Evolutionary conservation across 345 rosid genomes (phyloP), one percentile per base, ranked within the genome.

Genomic region (Camelina sativa): DNA sequence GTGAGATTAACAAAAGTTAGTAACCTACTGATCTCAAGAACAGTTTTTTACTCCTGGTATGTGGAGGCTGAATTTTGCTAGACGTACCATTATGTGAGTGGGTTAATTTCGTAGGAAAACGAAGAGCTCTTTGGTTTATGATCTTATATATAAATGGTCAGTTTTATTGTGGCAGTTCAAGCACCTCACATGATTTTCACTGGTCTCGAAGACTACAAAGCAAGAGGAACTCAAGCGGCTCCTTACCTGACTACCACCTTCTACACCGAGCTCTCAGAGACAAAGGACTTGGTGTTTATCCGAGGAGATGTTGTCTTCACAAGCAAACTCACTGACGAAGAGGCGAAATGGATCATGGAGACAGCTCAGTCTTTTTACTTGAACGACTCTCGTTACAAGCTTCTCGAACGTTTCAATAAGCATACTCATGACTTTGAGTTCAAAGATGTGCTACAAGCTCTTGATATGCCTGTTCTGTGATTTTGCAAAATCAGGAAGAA

Each of bases 181-280:
- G 82, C 88, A 85, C 97, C 97, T 7, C 91, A 94, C 84, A 85
- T 94, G 52, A 65, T 90, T 76, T 88, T 91, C 81, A 94, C 97
- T 2, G 92, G 98, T 76, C 97, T 92, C 12, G 99, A 95, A 85
- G 98, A 94, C 85, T 94, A 94, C 88, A 94, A 88, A 83, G 95
- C 96, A 43, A 87, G 93, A 77, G 97, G 99, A 82, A 87, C 97
- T 75, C 97, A 95, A 82, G 96, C 97, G 2, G 60, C 99, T 72
- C 99, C 96, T 4, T 92, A 92, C 83, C 76, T 86, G 62, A 87
- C 93, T 0, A 79, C 74, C 28, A 35, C 89, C 0, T 95, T 82
- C 72, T 95, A 91, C 87, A 87, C 89, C 2, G 97, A 95, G 46
- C 87, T 95, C 28, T 80, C 87, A 19, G 97, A 92, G 67, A 92